Conservation (phyloP, 495 filamentous ascomycete genomes). For the Tetracladium marchalianum region DNA sequence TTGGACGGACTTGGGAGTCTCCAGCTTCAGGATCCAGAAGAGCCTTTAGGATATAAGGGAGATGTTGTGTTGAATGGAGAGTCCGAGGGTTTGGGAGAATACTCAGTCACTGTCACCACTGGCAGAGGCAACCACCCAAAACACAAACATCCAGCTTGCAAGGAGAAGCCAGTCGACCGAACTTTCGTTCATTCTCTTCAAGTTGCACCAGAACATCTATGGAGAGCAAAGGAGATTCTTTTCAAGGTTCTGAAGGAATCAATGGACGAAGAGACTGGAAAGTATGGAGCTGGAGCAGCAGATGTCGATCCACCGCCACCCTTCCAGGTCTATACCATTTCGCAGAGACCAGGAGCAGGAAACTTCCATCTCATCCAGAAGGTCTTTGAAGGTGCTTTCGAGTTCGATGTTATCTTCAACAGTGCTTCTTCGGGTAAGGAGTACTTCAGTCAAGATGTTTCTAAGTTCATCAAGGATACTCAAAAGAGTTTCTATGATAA, state of each 20-base stretch:
- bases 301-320: slow-evolving; percentile 67
- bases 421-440: slow-evolving; percentile 61
- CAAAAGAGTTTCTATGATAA: slow-evolving; percentile 61
- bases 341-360: slow-evolving; percentile 55
- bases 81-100: slow-evolving; percentile 69
- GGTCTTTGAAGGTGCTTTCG: slow-evolving; percentile 81
- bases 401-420: slow-evolving; percentile 90
- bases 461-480: slow-evolving; percentile 53
- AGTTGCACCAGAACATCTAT: slow-evolving; percentile 59
- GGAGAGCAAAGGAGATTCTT: slow-evolving; percentile 79
- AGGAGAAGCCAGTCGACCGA: slow-evolving; percentile 64
- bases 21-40: slow-evolving; percentile 42
- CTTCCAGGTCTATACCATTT: slow-evolving; percentile 74
- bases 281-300: slow-evolving; percentile 39
- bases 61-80: slow-evolving; percentile 69
- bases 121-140: slow-evolving; percentile 52
- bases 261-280: slow-evolving; percentile 56
- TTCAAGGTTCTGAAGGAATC: slow-evolving; percentile 70
- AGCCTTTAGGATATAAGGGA: slow-evolving; percentile 52
- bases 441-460: slow-evolving; percentile 52
- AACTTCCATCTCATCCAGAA: slow-evolving; percentile 91
- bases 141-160: slow-evolving; percentile 50
- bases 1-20: slow-evolving; percentile 69
- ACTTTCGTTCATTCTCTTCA: slow-evolving; percentile 64
- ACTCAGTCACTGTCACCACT: slow-evolving; percentile 68